Evolutionary conservation across 2,329 filamentous ascomycete genomes (phyloP).

Genomic region (Falciphora oryzae): DNA sequence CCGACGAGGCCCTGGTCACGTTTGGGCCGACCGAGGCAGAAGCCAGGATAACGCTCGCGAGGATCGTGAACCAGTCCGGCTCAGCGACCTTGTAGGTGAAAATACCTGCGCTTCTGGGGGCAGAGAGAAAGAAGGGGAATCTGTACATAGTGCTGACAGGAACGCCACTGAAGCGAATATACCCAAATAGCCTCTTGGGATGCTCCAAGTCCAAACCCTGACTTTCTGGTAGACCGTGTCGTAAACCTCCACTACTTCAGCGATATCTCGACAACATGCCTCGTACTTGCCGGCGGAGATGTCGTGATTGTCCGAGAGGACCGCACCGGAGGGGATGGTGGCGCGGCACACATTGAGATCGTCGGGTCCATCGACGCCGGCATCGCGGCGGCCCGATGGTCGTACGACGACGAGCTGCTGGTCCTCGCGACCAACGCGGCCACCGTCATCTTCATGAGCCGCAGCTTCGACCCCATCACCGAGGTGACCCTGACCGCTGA

Average conservation of each 20-base stretch:
- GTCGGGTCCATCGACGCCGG: slow-evolving; percentile 90
- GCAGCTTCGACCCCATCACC: slow-evolving; percentile 78
- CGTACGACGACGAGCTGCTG: slow-evolving; percentile 88
- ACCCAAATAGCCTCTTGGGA: slow-evolving; percentile 75
- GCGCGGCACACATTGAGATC: slow-evolving; percentile 83
- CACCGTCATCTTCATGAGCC: slow-evolving; percentile 87
- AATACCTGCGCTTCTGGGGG: not conserved
- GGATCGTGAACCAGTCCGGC: slow-evolving; percentile 28
- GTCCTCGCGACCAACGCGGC: slow-evolving; percentile 73
- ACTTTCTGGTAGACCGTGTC: slow-evolving; percentile 68
- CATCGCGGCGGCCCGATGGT: slow-evolving; percentile 86
- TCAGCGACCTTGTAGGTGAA: slow-evolving; percentile 21
- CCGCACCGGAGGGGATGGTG: slow-evolving; percentile 33
- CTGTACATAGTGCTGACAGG: not conserved
- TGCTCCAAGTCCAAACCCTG: slow-evolving; percentile 71
- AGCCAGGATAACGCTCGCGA: slow-evolving; percentile 66
- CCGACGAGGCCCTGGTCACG: slow-evolving; percentile 73
- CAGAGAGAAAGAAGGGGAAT: not conserved
- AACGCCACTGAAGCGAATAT: slow-evolving; percentile 21
- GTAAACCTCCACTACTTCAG: slow-evolving; percentile 79
- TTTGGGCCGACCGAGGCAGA: slow-evolving; percentile 72
- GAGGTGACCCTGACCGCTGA: slow-evolving; percentile 66
- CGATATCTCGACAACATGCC: slow-evolving; percentile 69
- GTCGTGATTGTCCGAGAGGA: slow-evolving; percentile 80
- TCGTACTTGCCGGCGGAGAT: slow-evolving; percentile 86